phyloP scores from a whole-genome alignment of 331 rosid species.

The Cydonia oblonga region DNA sequence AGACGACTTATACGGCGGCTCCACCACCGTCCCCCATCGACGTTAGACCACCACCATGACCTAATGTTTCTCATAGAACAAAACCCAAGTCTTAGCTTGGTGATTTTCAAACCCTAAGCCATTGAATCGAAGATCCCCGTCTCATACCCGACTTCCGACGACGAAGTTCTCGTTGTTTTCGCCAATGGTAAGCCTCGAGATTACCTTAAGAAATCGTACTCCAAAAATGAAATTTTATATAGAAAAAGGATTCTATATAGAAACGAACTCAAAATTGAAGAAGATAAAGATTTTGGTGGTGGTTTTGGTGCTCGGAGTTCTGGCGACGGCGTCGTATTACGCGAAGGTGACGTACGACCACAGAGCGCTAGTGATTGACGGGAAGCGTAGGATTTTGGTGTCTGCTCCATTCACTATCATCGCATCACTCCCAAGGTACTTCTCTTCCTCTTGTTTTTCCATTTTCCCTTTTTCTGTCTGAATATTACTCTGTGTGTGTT shows the following conservation, averaged over 20 bases:
- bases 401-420: slow-evolving; percentile 92
- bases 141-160: no score
- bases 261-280: not conserved
- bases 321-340: slow-evolving; percentile 28
- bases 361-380: slow-evolving; percentile 73
- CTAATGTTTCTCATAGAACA: no score
- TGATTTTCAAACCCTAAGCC: no score
- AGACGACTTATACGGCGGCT: no score
- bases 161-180: no score
- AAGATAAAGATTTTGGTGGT: slow-evolving; percentile 8
- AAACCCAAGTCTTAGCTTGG: no score
- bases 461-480: not conserved
- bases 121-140: no score
- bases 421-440: slow-evolving; percentile 80
- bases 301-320: slow-evolving; percentile 28
- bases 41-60: no score
- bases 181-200: not conserved
- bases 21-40: no score
- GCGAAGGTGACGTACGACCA: slow-evolving; percentile 70
- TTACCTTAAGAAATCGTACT: not conserved
- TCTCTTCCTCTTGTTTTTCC: not conserved
- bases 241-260: not conserved
- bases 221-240: not conserved
- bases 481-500: not conserved
- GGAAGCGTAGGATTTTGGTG: slow-evolving; percentile 59